Evolutionary conservation across 805 yeast genomes (phyloP).

Genomic region (Myxozyma melibiosi): DNA sequence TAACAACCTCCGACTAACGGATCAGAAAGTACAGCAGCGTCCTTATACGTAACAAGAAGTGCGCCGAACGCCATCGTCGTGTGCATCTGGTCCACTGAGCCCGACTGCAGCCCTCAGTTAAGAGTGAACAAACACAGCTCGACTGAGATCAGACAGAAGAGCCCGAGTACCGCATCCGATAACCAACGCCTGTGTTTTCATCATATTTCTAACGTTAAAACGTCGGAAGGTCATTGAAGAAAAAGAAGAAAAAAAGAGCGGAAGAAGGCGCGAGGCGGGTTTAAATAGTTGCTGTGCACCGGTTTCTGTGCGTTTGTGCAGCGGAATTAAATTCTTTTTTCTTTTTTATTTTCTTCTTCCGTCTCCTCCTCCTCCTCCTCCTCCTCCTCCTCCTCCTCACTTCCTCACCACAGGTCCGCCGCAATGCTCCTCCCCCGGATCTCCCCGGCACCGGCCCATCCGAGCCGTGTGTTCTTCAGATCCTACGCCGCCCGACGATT

Average conservation of each 20-base stretch:
- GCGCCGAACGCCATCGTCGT: conserved; percentile 35
- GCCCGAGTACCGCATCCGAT: conserved; percentile 27
- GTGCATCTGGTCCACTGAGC: conserved; percentile 8
- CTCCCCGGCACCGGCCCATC: too few relatives aligned
- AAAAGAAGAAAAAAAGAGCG: conserved; percentile 3
- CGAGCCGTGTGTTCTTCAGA: too few relatives aligned
- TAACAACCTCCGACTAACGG: too few relatives aligned
- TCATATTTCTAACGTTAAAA: conserved; percentile 33
- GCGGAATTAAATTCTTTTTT: not conserved
- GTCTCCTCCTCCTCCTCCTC: not conserved
- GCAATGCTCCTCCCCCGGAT: too few relatives aligned
- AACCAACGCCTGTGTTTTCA: conserved; percentile 32
- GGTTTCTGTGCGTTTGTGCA: not conserved
- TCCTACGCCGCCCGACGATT: too few relatives aligned
- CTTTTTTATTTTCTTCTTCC: not conserved
- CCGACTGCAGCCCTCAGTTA: not conserved
- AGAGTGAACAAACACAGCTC: too few relatives aligned
- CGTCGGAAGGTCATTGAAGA: conserved; percentile 34
- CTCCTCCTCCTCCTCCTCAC: not conserved
- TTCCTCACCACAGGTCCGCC: not conserved
- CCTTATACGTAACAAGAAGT: conserved; percentile 33
- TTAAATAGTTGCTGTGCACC: conserved; percentile 1
- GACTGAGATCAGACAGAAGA: too few relatives aligned
- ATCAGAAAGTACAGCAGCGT: conserved; percentile 33
- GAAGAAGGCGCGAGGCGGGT: not conserved